A percentile compares a stretch with the other conserved stretches of the same genome.
These are phyloP conservation scores for Clavispora vitiphila DNA, from an alignment of 805 yeast species.

Conservation along the genomic window DNA sequence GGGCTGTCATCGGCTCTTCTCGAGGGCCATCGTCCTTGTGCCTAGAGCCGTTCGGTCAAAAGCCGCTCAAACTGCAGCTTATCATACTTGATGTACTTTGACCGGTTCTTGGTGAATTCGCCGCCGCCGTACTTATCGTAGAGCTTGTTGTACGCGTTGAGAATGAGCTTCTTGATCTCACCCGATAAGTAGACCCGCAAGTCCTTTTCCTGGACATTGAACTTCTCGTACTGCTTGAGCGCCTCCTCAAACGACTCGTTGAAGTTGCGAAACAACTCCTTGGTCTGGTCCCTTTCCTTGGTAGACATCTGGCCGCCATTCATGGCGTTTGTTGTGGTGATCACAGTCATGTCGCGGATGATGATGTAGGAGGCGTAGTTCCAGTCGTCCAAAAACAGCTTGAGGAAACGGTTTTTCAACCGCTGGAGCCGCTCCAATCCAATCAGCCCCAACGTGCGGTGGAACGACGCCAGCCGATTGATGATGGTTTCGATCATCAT, in stretches of 20 bases:
- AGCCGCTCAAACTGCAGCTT: slow-evolving; percentile 39
- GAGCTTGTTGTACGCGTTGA: slow-evolving; percentile 81
- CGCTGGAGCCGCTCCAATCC: slow-evolving; percentile 64
- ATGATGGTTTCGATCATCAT: slow-evolving; percentile 71
- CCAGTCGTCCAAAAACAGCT: slow-evolving; percentile 75
- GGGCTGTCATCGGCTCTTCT: too few species aligned
- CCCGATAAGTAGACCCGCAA: slow-evolving; percentile 59
- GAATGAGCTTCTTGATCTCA: slow-evolving; percentile 69
- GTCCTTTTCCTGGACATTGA: slow-evolving; percentile 60
- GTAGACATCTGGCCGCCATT: slow-evolving; percentile 37
- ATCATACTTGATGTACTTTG: slow-evolving; percentile 66
- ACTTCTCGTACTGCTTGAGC: slow-evolving; percentile 57
- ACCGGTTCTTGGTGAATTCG: slow-evolving; percentile 67
- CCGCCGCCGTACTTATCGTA: slow-evolving; percentile 68
- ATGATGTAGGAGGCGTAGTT: slow-evolving; percentile 68
- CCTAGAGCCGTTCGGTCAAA: slow-evolving; percentile 15
- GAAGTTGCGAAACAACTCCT: slow-evolving; percentile 79
- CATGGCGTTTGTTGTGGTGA: slow-evolving; percentile 46
- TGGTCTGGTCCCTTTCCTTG: slow-evolving; percentile 77
- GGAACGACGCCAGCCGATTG: slow-evolving; percentile 50
- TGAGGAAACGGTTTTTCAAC: slow-evolving; percentile 68
- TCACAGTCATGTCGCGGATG: slow-evolving; percentile 71
- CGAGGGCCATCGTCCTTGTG: too few species aligned
- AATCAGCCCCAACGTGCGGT: slow-evolving; percentile 47
- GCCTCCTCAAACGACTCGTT: slow-evolving; percentile 80